Base-by-base conservation (phyloP, 139 green algal species). In the Trebouxia sp. region DNA sequence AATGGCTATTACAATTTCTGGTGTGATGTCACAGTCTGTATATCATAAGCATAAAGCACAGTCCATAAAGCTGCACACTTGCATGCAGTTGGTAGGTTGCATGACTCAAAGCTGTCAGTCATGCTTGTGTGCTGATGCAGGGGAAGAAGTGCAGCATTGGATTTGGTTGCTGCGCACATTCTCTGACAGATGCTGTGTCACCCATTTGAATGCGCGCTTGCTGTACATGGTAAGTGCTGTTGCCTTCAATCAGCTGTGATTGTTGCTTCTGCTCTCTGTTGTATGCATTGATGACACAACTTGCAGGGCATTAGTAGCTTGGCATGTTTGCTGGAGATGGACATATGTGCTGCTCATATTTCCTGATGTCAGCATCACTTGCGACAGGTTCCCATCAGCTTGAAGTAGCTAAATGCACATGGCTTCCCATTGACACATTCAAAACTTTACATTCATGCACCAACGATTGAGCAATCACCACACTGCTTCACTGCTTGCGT, bases 91-190 rank as follows among this genome's bases (percentile, higher is more conserved):
- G 22, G 20, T 28, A 22, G 50, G 20, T 5, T 28, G 20, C 50
- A 17, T 22, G 26, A 22, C 26, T 17, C 50, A 58, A 28, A 22
- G 2, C 20, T 58, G 50, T 28, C 20, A 28, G 50, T 3, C 5
- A 3, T 22, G 2, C 50, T 58, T 17, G 20, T 58, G 22, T 58
- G 50, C 50, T 58, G 50, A 22, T 72, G 32, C 32, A 65, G 74
- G 42, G 30, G 74, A 55, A 9, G 79, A 83, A 38, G 79, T 83
- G 38, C 66, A 79, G 79, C 79, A 67, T 20, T 83, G 79, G 79
- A 74, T 83, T 24, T 83, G 79, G 79, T 67, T 83, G 66, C 79
- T 83, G 66, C 48, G 79, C 12, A 74, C 79, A 10, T 76, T 83
- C 26, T 50, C 67, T 24, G 66, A 83, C 24, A 42, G 48, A 30